Conservation (phyloP, 2,329 filamentous ascomycete genomes). For the Colletotrichum falcatum region DNA sequence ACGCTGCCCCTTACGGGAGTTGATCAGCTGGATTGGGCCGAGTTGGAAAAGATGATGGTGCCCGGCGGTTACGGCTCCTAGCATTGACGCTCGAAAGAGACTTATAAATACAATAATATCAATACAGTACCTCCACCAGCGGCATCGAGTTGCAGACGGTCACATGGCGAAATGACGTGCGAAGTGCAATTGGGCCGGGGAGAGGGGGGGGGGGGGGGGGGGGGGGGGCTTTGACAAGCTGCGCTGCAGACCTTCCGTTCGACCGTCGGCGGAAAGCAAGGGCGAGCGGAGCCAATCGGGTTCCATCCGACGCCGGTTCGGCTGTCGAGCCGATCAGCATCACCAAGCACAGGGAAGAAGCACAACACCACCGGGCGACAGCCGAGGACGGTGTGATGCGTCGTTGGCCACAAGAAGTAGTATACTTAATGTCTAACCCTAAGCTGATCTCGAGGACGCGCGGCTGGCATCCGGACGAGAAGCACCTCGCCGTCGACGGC, state of each 20-base stretch:
- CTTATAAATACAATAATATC: not conserved
- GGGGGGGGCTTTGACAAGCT: not conserved
- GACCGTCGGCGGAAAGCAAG: constrained; percentile 15
- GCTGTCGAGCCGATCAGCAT: constrained; percentile 8
- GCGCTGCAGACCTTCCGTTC: constrained; percentile 18
- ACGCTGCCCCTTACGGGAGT: constrained; percentile 47
- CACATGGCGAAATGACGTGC: not conserved
- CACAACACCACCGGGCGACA: constrained; percentile 24
- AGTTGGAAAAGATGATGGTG: constrained; percentile 47
- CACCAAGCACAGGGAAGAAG: not conserved
- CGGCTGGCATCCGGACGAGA: constrained; percentile 93
- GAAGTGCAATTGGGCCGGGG: not conserved
- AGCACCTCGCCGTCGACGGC: constrained; percentile 89
- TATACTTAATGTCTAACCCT: constrained; percentile 55
- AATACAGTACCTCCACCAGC: not conserved
- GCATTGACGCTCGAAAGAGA: not conserved
- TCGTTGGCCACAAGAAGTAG: not conserved
- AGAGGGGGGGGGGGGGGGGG: too few species aligned
- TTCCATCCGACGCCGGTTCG: constrained; percentile 16
- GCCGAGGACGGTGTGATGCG: constrained; percentile 9
- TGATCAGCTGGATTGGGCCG: constrained; percentile 47
- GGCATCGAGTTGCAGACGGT: not conserved
- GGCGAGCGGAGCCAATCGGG: constrained; percentile 29
- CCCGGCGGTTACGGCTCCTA: constrained; percentile 30
- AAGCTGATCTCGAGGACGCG: constrained; percentile 88